A percentile compares a stretch with the other conserved stretches of the same genome.
Conservation (phyloP, 2,329 filamentous ascomycete genomes). For the Fonsecaea multimorphosa region DNA sequence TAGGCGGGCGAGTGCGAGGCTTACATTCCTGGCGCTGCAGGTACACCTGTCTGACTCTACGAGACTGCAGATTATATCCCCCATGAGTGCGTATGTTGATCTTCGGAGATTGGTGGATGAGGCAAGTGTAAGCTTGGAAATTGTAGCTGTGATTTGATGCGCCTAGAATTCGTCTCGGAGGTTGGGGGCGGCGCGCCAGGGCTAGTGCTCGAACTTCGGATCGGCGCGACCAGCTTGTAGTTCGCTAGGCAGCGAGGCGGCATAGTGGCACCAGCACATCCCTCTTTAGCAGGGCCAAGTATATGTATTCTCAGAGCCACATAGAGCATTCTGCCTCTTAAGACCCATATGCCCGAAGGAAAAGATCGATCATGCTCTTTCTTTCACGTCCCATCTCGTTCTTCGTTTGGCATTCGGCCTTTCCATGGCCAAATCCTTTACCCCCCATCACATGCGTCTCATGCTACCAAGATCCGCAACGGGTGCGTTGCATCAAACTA, state of each 20-base stretch:
- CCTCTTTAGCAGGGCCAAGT: background rate
- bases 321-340: background rate
- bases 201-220: background rate
- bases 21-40: background rate
- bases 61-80: too few species aligned
- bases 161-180: too few species aligned
- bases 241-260: background rate
- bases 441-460: constrained; percentile 1
- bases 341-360: background rate
- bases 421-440: too few species aligned
- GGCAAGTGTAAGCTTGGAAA: too few species aligned
- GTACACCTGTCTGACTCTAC: background rate
- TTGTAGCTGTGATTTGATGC: too few species aligned
- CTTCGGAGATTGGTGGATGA: background rate
- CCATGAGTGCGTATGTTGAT: background rate
- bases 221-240: background rate
- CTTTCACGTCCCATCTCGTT: background rate
- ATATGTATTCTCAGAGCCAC: background rate
- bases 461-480: background rate
- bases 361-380: background rate
- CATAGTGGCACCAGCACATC: background rate
- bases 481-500: background rate
- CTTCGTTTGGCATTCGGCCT: too few species aligned
- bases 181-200: background rate
- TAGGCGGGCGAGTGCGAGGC: background rate